Evolutionary conservation across 1,139 yeast species (phyloP), one percentile per base, ranked within the genome.

Genomic region (Candida glucosophila): DNA sequence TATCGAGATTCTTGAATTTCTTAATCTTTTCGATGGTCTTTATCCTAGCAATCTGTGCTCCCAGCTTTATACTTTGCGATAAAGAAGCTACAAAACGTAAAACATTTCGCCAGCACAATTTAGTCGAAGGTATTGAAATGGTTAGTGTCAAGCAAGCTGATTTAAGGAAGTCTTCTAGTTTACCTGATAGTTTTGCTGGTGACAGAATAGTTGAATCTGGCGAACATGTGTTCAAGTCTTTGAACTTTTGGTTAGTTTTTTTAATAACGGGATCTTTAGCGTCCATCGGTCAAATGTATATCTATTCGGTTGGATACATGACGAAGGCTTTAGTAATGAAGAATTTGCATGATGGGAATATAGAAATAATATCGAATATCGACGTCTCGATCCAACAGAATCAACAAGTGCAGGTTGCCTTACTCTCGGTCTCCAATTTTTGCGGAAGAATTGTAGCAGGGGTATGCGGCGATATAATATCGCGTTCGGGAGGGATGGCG

Each of bases 201-300:
- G n/a, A n/a, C n/a, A n/a, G n/a, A n/a, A n/a, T n/a, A n/a, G n/a
- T n/a, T n/a, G n/a, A n/a, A n/a, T 25, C 49, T 8, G 57, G 55
- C 1, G 23, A 39, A 1, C 43, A 38, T 19, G 46, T 69, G 8
- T 32, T 64, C 12, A 39, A 33, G 13, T 52, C 57, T 17, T 31
- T 41, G 6, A 56, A 55, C 22, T 73, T 73, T 40, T 73, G 79
- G 78, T 40, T 65, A 2, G 36, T 72, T 4, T 61, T 68, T 23
- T 21, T 55, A 2, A 45, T 63, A 5, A 52, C 74, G 2, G 77
- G 77, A 0, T 32, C 67, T 3, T 46, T 70, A 26, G 77, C 77
- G 0, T 67, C 76, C 0, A 36, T 73, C 36, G 78, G 79, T 6
- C 79, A 73, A 41, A 67, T 73, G 73, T 73, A 70, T 43, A 73